Evolutionary conservation across 768 basidiomycete genomes (phyloP), one percentile per base, ranked within the genome.

Genomic region (Tylopilus felleus): DNA sequence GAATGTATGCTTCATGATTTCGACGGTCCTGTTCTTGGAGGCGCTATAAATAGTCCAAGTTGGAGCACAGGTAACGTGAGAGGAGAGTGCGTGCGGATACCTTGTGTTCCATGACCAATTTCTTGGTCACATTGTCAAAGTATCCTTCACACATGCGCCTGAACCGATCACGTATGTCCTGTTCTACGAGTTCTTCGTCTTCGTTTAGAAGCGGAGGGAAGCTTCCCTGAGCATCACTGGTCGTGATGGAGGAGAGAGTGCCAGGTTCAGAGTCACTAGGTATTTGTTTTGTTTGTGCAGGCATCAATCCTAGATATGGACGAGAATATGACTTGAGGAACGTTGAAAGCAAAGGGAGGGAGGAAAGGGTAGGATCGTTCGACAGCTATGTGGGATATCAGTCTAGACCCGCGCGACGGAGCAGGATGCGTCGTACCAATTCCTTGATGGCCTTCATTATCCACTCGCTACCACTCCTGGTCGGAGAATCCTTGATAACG

Each of bases 1-100:
- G 92, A 60, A 99, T 98, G 67, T 99, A 99, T 53, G 97, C 97
- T 75, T 99, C 97, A 67, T 98, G 96, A 64, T 99, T 99, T 47
- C 89, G 81, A 58, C 87, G 86, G 70, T 98, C 97, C 73, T 97
- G 95, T 60, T 97, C 93, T 85, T 98, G 93, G 43, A 99, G 77
- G 45, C 88, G 86, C 96, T 98, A 64, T 27, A 48, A 22, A 56
- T 12, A 25, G 21, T 13, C 4, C 23, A 16, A 55, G 39, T 55
- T 53, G 19, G 17, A 27, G 38, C 19, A 52, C 17, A 33, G 22
- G n/a, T 23, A 2, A 31, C 17, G 21, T 22, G 35, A 19, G 16
- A 45, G 19, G 36, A 44, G 3, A 47, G 27, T 43, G 29, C n/a
- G 17, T 41, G 28, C 1, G 70, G 77, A 57, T 61, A 93, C 93